Conservation (phyloP, 2,329 filamentous ascomycete genomes). For the Thelonectria discophora region DNA sequence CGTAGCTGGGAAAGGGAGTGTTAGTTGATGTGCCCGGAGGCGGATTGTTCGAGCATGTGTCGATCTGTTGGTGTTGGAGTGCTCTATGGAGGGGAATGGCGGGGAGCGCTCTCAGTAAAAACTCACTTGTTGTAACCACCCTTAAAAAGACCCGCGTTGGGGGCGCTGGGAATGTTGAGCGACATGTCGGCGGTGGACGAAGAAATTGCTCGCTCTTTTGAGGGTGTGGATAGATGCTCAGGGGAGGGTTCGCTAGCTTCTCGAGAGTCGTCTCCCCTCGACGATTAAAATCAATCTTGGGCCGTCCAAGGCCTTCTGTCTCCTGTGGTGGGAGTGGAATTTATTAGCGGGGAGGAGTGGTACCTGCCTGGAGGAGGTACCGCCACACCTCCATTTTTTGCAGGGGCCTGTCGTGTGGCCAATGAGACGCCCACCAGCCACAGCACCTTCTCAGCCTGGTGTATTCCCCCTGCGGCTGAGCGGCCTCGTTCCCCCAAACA, state of each 20-base stretch:
- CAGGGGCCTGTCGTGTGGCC: neutral
- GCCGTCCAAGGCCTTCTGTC: constrained; percentile 37
- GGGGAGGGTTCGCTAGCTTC: constrained; percentile 32
- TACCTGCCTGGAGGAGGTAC: constrained; percentile 2
- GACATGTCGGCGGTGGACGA: constrained; percentile 71
- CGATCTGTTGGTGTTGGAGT: constrained; percentile 14
- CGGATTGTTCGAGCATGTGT: neutral
- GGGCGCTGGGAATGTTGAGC: constrained; percentile 92
- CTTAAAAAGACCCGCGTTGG: constrained; percentile 95
- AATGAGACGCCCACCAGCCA: neutral
- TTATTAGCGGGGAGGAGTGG: constrained; percentile 32
- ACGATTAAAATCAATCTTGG: constrained; percentile 44
- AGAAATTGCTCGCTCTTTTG: constrained; percentile 31
- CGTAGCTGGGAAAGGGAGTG: constrained; percentile 73
- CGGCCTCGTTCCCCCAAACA: neutral
- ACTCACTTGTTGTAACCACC: constrained; percentile 92
- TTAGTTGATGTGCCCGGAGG: constrained; percentile 11
- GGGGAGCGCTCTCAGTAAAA: constrained; percentile 35
- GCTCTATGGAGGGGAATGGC: constrained; percentile 35
- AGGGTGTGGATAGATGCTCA: constrained; percentile 28
- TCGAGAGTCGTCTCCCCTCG: constrained; percentile 19
- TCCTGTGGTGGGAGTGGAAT: constrained; percentile 29
- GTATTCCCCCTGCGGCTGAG: constrained; percentile 1
- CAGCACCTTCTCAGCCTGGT: neutral
- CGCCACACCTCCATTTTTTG: neutral